These are phyloP conservation scores for Noccaea bulbosa DNA, from an alignment of 345 rosid species.

Conservation along the genomic window DNA sequence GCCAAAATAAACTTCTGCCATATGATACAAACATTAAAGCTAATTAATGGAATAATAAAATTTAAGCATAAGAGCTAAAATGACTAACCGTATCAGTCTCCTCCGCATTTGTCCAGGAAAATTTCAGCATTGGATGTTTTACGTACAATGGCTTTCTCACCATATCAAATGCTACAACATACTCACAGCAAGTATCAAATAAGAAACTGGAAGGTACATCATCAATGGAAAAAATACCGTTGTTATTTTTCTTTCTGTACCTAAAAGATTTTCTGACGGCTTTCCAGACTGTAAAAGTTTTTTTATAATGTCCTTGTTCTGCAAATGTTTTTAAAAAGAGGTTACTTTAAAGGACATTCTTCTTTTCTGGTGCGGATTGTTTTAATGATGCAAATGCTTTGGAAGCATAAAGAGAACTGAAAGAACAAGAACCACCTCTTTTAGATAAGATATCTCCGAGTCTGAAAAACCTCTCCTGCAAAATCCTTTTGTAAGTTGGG, in stretches of 20 bases:
- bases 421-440: conserved; percentile 58
- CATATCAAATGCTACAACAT: conserved; percentile 79
- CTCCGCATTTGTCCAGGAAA: conserved; percentile 86
- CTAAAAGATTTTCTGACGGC: conserved; percentile 64
- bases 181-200: conserved; percentile 33
- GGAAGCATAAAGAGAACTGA: conserved; percentile 19
- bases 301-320: conserved; percentile 68
- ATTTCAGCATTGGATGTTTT: conserved; percentile 92
- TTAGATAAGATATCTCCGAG: conserved; percentile 77
- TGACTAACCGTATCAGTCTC: conserved; percentile 82
- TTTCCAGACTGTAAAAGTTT: conserved; percentile 72
- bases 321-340: conserved; percentile 33
- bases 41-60: conserved; percentile 14
- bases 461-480: conserved; percentile 94
- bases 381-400: conserved; percentile 18
- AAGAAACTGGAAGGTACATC: conserved; percentile 27
- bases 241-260: conserved; percentile 48
- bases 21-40: conserved; percentile 28
- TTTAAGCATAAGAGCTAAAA: conserved; percentile 12
- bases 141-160: conserved; percentile 86
- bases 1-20: conserved; percentile 10
- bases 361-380: conserved; percentile 4
- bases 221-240: conserved; percentile 18
- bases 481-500: conserved; percentile 39
- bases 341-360: conserved; percentile 2